phyloP scores from a whole-genome alignment of 495 filamentous ascomycete genomes.

The Neurospora sp. region DNA sequence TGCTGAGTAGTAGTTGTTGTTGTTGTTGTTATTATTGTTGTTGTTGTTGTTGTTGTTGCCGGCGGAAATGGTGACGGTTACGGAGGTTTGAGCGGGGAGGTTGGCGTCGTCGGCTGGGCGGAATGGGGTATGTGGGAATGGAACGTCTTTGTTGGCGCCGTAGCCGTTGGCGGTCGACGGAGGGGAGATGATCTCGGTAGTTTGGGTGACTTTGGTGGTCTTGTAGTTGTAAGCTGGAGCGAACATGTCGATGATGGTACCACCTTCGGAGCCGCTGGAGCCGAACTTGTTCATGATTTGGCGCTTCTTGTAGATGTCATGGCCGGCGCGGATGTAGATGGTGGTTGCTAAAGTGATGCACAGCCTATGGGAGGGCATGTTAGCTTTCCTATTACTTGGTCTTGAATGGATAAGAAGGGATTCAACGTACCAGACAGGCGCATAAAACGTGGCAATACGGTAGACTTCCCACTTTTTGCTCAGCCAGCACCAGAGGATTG shows the following conservation, averaged over 20 bases:
- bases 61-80: conserved; percentile 43
- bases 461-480: conserved; percentile 53
- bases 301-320: conserved; percentile 54
- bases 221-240: conserved; percentile 30
- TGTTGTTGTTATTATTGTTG: conserved; percentile 8
- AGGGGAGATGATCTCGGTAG: conserved; percentile 26
- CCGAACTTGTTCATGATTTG: conserved; percentile 36
- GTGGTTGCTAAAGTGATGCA: conserved; percentile 56
- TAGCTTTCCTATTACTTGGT: neutral
- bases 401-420: neutral
- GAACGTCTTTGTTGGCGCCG: neutral
- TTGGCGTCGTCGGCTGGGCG: conserved; percentile 12
- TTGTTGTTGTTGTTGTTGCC: conserved; percentile 14
- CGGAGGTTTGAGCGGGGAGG: conserved; percentile 6
- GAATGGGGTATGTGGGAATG: conserved; percentile 1
- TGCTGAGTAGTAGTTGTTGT: neutral
- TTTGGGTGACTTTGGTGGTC: conserved; percentile 50
- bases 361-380: conserved; percentile 28
- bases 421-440: conserved; percentile 57
- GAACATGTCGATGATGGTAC: conserved; percentile 25
- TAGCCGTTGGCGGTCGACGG: conserved; percentile 13
- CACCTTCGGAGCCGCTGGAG: conserved; percentile 5
- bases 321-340: conserved; percentile 67
- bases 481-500: conserved; percentile 83
- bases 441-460: conserved; percentile 72